Evolutionary conservation across 441 rosid species (phyloP).

Genomic region (Mallotus japonicus): DNA sequence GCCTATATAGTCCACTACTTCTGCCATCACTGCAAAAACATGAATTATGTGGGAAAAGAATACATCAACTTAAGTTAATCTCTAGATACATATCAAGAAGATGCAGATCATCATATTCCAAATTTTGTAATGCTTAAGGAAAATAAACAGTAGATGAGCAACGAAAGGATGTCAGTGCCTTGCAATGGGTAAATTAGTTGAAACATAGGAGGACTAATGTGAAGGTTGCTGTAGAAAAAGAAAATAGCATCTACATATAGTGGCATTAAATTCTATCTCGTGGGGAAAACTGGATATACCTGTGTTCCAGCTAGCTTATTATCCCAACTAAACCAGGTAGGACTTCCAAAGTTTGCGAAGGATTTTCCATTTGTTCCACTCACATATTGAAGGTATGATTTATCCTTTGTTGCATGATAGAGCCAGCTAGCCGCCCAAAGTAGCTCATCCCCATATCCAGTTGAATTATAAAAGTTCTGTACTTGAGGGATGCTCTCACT

Average conservation of each 20-base stretch:
- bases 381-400: slow-evolving; percentile 66
- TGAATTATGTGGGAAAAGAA: not conserved
- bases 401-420: slow-evolving; percentile 81
- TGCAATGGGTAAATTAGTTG: not conserved
- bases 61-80: not conserved
- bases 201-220: not conserved
- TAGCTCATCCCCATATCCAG: slow-evolving; percentile 84
- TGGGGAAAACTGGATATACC: slow-evolving; percentile 38
- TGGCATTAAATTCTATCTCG: not conserved
- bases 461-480: slow-evolving; percentile 65
- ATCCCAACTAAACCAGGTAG: slow-evolving; percentile 98
- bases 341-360: slow-evolving; percentile 74
- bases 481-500: slow-evolving; percentile 68
- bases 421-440: slow-evolving; percentile 96
- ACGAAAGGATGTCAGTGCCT: not conserved
- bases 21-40: not conserved
- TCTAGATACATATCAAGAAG: not conserved
- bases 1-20: not conserved
- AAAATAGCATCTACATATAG: not conserved
- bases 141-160: not conserved
- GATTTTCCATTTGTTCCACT: slow-evolving; percentile 51
- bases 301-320: slow-evolving; percentile 90
- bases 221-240: no score
- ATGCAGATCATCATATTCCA: not conserved
- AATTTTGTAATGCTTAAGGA: not conserved